A percentile compares a stretch with the other conserved stretches of the same genome.
phyloP scores from a whole-genome alignment of 768 basidiomycete species.

The Ramaria rubella region DNA sequence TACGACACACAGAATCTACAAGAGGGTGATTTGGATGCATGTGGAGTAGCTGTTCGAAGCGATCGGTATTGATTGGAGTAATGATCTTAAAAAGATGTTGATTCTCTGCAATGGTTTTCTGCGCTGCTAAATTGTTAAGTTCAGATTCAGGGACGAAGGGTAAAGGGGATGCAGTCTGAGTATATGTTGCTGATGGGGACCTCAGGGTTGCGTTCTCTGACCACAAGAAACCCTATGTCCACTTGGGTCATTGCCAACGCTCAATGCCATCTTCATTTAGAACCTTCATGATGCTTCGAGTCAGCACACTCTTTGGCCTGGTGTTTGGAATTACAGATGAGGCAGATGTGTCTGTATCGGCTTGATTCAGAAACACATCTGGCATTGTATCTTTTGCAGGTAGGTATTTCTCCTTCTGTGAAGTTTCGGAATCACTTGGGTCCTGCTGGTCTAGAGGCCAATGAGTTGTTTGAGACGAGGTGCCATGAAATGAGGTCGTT shows the following conservation, averaged over 20 bases:
- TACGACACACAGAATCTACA: constrained; percentile 24
- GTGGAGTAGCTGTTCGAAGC: constrained; percentile 22
- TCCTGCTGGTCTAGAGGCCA: too few species aligned
- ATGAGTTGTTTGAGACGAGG: neutral
- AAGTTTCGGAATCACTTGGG: too few species aligned
- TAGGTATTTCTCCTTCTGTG: neutral
- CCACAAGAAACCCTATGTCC: neutral
- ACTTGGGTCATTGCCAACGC: neutral
- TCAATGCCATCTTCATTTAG: neutral
- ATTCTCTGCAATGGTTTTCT: constrained; percentile 20
- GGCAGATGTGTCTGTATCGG: neutral
- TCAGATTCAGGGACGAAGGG: neutral
- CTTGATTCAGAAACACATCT: neutral
- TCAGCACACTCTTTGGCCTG: neutral
- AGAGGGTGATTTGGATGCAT: constrained; percentile 34
- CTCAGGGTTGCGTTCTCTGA: neutral
- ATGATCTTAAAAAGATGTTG: constrained; percentile 31
- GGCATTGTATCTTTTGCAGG: neutral
- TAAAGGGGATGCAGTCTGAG: neutral
- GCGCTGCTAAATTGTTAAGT: constrained; percentile 12
- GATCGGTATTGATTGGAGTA: constrained; percentile 30
- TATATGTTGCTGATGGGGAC: neutral
- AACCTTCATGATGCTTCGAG: neutral
- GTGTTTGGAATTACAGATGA: neutral
- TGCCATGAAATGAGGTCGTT: neutral